Evolutionary conservation across 2,329 filamentous ascomycete species (phyloP).

Genomic region (Talaromyces sp.): DNA sequence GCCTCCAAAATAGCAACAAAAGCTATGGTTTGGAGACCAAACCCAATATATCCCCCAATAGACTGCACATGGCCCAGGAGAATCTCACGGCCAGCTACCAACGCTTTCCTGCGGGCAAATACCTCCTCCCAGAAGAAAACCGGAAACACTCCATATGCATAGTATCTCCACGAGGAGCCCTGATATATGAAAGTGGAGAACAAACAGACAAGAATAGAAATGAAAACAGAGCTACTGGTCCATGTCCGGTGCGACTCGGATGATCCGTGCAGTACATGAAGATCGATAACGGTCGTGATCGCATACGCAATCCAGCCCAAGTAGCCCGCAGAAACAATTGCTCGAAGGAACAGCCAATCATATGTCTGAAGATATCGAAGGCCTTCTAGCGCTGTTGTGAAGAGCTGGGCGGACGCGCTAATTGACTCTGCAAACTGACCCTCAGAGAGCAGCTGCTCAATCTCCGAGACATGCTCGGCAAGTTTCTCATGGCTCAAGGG

Average conservation of each 20-base stretch:
- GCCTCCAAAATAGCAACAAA: constrained; percentile 75
- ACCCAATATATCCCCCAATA: constrained; percentile 50
- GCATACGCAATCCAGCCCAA: constrained; percentile 94
- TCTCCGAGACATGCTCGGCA: constrained; percentile 61
- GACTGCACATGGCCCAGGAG: constrained; percentile 67
- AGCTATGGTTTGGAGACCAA: constrained; percentile 58
- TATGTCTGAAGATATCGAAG: constrained; percentile 95
- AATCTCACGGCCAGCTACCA: constrained; percentile 60
- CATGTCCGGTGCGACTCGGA: constrained; percentile 59
- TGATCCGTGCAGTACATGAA: constrained; percentile 74
- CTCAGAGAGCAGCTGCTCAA: constrained; percentile 61
- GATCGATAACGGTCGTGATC: constrained; percentile 78
- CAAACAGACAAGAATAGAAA: constrained; percentile 66
- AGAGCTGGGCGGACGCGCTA: constrained; percentile 67
- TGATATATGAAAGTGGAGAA: constrained; percentile 78
- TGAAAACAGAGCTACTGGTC: constrained; percentile 61
- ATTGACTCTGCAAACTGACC: constrained; percentile 73
- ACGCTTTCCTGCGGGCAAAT: constrained; percentile 66
- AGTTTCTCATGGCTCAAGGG: constrained; percentile 61
- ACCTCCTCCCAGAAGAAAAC: constrained; percentile 97
- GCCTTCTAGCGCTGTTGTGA: constrained; percentile 72
- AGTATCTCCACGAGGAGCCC: constrained; percentile 76
- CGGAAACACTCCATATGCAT: constrained; percentile 86
- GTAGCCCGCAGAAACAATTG: constrained; percentile 84
- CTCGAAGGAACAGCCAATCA: constrained; percentile 92